These are phyloP conservation scores for Warburgia ugandensis DNA, from an alignment of 164 flowering plant species.

Conservation along the genomic window DNA sequence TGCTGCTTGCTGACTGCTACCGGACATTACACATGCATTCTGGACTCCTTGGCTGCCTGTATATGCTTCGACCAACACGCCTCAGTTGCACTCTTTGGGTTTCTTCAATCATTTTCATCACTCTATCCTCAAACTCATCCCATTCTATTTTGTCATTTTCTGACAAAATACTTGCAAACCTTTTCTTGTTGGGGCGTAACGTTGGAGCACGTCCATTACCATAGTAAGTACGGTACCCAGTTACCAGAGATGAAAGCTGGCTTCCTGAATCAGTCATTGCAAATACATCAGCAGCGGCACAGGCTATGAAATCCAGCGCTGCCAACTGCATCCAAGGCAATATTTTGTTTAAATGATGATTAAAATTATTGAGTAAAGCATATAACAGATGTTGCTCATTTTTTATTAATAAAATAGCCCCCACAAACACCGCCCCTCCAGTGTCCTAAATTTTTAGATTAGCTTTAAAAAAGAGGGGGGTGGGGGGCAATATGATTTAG, in stretches of 20 bases:
- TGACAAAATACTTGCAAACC: constrained; percentile 67
- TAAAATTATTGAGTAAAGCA: background rate
- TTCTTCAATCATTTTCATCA: constrained; percentile 79
- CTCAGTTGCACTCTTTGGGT: constrained; percentile 55
- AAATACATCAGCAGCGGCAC: constrained; percentile 93
- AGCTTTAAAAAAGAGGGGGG: no score
- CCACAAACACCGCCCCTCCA: no score
- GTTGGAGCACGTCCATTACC: constrained; percentile 77
- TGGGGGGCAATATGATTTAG: no score
- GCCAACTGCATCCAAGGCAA: constrained; percentile 61
- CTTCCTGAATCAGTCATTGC: constrained; percentile 99
- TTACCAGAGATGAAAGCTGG: constrained; percentile 88
- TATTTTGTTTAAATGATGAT: background rate
- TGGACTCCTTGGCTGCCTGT: constrained; percentile 75
- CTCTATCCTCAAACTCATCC: constrained; percentile 56
- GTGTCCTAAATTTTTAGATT: no score
- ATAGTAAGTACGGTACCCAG: constrained; percentile 77
- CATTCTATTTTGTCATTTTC: constrained; percentile 58
- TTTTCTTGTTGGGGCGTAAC: constrained; percentile 78
- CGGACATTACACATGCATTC: constrained; percentile 83
- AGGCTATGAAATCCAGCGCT: constrained; percentile 90
- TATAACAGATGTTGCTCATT: no score
- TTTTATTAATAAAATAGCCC: no score
- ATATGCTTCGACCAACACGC: constrained; percentile 64
- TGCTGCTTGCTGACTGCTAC: no score